Evolutionary conservation across 1,284 basidiomycete species (phyloP).

Genomic region (Ceratobasidium sp.): DNA sequence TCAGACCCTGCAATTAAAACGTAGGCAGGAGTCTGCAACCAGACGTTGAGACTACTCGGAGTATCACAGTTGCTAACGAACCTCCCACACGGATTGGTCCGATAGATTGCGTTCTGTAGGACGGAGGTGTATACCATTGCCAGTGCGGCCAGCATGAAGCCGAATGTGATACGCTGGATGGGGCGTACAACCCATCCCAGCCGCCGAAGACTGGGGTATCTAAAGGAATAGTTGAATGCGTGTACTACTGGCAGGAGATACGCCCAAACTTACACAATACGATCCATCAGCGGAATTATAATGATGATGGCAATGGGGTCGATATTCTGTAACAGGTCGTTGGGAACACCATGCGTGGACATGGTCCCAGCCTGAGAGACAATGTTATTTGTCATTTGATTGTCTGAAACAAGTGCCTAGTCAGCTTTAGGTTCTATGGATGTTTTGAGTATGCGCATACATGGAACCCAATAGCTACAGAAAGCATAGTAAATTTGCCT

Average conservation of each 20-base stretch:
- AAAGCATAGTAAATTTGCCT: neutral
- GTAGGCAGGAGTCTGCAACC: slow-evolving; percentile 65
- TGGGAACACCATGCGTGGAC: slow-evolving; percentile 30
- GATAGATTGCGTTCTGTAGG: slow-evolving; percentile 73
- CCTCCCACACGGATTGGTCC: slow-evolving; percentile 66
- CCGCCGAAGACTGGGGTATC: slow-evolving; percentile 74
- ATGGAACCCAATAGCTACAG: slow-evolving; percentile 29
- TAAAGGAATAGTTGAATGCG: neutral
- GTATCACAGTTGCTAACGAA: slow-evolving; percentile 61
- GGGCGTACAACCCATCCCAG: slow-evolving; percentile 70
- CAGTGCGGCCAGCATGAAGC: slow-evolving; percentile 54
- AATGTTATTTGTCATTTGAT: slow-evolving; percentile 38
- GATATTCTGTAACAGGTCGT: slow-evolving; percentile 30
- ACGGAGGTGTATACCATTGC: slow-evolving; percentile 71
- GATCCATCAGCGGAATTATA: slow-evolving; percentile 34
- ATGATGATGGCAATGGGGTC: slow-evolving; percentile 29
- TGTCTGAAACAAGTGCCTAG: neutral
- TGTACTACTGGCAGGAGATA: neutral
- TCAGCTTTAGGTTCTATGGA: neutral
- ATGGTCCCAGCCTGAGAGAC: slow-evolving; percentile 34
- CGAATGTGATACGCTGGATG: slow-evolving; percentile 73
- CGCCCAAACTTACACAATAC: slow-evolving; percentile 11
- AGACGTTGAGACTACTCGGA: slow-evolving; percentile 67
- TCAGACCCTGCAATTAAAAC: slow-evolving; percentile 21
- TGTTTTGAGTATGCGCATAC: slow-evolving; percentile 6